Conservation (phyloP, 495 filamentous ascomycete genomes). For the Aspergillus nidulans region DNA sequence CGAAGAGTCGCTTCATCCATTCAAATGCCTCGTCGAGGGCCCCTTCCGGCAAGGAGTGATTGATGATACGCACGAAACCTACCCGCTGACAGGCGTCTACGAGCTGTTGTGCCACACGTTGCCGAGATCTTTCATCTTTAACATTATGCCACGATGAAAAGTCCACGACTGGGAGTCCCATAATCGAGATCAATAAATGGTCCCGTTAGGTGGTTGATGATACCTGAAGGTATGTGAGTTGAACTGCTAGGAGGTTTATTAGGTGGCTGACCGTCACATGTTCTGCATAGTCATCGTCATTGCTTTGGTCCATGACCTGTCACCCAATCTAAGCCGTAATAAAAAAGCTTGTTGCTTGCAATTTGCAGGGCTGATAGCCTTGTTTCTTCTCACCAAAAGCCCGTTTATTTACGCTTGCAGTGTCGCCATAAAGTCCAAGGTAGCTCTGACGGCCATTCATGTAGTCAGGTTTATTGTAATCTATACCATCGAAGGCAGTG, state of each 20-base stretch:
- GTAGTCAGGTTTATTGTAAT: no score
- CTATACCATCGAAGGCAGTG: no score
- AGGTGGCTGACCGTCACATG: slow-evolving; percentile 13
- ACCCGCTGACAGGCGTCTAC: slow-evolving; percentile 51
- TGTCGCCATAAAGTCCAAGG: no score
- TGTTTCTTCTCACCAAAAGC: no score
- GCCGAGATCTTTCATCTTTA: slow-evolving; percentile 27
- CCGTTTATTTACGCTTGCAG: no score
- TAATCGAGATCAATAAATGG: neutral
- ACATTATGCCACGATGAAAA: slow-evolving; percentile 39
- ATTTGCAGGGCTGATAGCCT: no score
- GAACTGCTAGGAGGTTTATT: neutral
- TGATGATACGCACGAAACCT: slow-evolving; percentile 57
- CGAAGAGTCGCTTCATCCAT: slow-evolving; percentile 48
- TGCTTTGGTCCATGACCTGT: neutral
- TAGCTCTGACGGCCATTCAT: no score
- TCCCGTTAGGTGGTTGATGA: neutral
- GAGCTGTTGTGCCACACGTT: slow-evolving; percentile 43
- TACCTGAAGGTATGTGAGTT: neutral
- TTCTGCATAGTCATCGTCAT: neutral
- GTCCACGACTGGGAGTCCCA: slow-evolving; percentile 51
- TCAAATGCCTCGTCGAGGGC: slow-evolving; percentile 50
- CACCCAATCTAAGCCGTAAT: neutral
- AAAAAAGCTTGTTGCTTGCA: no score
- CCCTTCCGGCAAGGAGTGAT: slow-evolving; percentile 46